Evolutionary conservation across 345 rosid species (phyloP).

Genomic region (Mallotus nudiflorus): DNA sequence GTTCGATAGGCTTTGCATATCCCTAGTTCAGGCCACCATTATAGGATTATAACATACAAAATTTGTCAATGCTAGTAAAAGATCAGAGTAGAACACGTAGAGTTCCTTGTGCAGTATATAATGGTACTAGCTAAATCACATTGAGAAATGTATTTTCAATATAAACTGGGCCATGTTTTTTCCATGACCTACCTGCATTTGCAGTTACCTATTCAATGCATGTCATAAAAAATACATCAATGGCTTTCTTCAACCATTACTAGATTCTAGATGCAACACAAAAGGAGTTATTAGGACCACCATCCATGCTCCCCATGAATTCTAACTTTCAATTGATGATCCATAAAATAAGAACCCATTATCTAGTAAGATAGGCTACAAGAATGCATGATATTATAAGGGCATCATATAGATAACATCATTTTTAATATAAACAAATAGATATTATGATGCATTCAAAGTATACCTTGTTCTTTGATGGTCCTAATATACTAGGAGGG

Average conservation of each 20-base stretch:
- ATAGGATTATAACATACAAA: slow-evolving; percentile 73
- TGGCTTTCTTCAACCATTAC: slow-evolving; percentile 9
- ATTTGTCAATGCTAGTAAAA: slow-evolving; percentile 54
- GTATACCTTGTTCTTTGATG: slow-evolving; percentile 80
- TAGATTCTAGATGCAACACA: slow-evolving; percentile 9
- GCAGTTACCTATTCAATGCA: slow-evolving; percentile 55
- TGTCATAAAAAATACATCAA: slow-evolving; percentile 17
- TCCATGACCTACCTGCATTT: slow-evolving; percentile 79
- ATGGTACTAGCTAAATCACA: slow-evolving; percentile 95
- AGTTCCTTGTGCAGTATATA: slow-evolving; percentile 53
- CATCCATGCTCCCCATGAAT: slow-evolving; percentile 94
- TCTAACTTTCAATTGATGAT: slow-evolving; percentile 93
- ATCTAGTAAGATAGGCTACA: slow-evolving; percentile 78
- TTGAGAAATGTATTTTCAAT: slow-evolving; percentile 59
- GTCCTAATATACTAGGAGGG: slow-evolving; percentile 89
- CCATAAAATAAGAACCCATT: slow-evolving; percentile 75
- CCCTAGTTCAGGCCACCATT: slow-evolving; percentile 77
- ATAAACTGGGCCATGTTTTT: slow-evolving; percentile 78
- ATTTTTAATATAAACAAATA: slow-evolving; percentile 12
- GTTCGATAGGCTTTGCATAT: slow-evolving; percentile 63
- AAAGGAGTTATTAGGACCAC: slow-evolving; percentile 56
- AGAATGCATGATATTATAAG: neutral
- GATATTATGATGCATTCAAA: neutral
- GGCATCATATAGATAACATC: slow-evolving; percentile 9
- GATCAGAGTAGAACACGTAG: slow-evolving; percentile 67